Base-by-base conservation (phyloP, 2,329 filamentous ascomycete species). In the Diaporthe citrichinensis region DNA sequence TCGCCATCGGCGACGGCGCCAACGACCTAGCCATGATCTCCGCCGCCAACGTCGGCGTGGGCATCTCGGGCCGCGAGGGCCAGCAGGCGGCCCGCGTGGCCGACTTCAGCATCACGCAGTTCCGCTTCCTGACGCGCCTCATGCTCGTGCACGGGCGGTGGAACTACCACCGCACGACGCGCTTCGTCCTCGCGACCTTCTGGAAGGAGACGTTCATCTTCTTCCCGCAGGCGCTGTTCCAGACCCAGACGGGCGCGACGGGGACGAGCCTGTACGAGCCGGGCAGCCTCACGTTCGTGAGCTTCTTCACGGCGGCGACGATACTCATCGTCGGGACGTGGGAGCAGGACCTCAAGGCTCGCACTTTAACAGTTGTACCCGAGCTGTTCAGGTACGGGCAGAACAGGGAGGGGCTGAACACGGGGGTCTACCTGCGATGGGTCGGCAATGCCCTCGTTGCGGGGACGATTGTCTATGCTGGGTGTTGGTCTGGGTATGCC, bases 11-110 rank as follows among this genome's bases (percentile, higher is more conserved):
- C 3, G 96, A 98, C 81, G 96, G 96, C 51, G 95, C 96, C 62
- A 98, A 98, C 81, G 96, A 98, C 81, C 93, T 98, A 80, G 95
- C 96, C 74, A 98, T 98, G 96, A 98, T 98, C 68, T 94, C 96
- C 79, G 94, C 88, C 5, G 88, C 88, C 0, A 95, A 98, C 81
- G 95, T 98, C 12, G 96, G 96, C 20, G 93, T 98, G 62, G 96
- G 96, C 23, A 97, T 98, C 71, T 96, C 95, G 0, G 96, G 96
- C 1, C 97, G 97, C 81, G 96, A 98, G 84, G 96, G 96, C 1
- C 87, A 98, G 2, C 96, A 98, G 83, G 96, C 96, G 7, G 95
- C 96, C 0, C 91, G 96, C 76, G 96, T 96, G 3, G 95, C 95
- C 0, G 96, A 98, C 83, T 98, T 97, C 82, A 94, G 94, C 4